Evolutionary conservation across 2,329 filamentous ascomycete species (phyloP).

Genomic region (Ploettnerulaceae sp.): DNA sequence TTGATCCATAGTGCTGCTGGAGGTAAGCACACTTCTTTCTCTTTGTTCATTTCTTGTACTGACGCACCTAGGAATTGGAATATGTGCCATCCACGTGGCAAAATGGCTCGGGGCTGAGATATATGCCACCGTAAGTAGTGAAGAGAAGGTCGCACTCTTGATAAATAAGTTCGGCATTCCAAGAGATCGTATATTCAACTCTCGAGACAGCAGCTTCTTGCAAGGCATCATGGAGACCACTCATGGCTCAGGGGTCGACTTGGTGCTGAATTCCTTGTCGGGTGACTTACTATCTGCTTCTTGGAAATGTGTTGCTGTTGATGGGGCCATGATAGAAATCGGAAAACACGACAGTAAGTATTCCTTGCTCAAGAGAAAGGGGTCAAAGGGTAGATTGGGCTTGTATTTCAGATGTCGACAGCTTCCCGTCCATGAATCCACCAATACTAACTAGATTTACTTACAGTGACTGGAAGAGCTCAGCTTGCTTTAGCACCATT

Average conservation of each 20-base stretch:
- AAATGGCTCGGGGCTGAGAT: constrained; percentile 36
- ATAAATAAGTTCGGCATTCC: constrained; percentile 35
- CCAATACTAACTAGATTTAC: too few species aligned
- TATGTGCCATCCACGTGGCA: constrained; percentile 30
- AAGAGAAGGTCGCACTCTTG: constrained; percentile 38
- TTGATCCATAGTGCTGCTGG: constrained; percentile 23
- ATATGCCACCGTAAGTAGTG: constrained; percentile 39
- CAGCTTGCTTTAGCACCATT: too few species aligned
- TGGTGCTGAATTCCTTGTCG: constrained; percentile 28
- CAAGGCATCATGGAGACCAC: constrained; percentile 30
- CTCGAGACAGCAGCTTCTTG: constrained; percentile 36
- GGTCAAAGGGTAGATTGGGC: too few species aligned
- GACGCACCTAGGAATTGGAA: constrained; percentile 16
- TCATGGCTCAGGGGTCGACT: constrained; percentile 25
- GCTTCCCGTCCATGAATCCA: too few species aligned
- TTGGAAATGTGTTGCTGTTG: constrained; percentile 34
- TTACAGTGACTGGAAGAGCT: too few species aligned
- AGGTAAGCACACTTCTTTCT: too few species aligned
- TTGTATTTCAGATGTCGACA: too few species aligned
- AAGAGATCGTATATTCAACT: constrained; percentile 37
- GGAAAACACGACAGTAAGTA: constrained; percentile 13
- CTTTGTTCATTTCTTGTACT: too few species aligned
- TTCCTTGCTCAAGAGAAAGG: too few species aligned
- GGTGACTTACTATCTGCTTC: constrained; percentile 24
- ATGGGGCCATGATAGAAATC: constrained; percentile 37